phyloP scores from a whole-genome alignment of 2,329 filamentous ascomycete genomes.

The Arthrobotrys conoides region DNA sequence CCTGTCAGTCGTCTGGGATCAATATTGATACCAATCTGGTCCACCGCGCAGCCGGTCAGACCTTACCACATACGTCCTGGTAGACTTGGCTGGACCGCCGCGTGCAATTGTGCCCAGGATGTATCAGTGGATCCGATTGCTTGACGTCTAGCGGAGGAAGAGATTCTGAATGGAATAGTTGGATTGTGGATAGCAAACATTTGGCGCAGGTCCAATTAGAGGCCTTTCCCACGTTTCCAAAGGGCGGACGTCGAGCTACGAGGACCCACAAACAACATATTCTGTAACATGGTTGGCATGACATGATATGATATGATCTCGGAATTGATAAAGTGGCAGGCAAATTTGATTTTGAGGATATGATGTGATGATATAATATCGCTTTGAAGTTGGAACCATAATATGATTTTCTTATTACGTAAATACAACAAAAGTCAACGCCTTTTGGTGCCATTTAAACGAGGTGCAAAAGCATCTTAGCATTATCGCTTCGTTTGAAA shows the following conservation, averaged over 20 bases:
- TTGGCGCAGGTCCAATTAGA: background rate
- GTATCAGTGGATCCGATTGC: background rate
- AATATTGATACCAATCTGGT: background rate
- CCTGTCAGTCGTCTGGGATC: slow-evolving; percentile 1
- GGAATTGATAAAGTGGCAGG: background rate
- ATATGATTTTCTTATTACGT: background rate
- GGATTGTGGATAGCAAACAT: slow-evolving; percentile 12
- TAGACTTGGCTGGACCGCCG: background rate
- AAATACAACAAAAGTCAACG: background rate
- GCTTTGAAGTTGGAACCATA: background rate
- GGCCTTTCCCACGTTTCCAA: background rate
- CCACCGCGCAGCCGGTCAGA: background rate
- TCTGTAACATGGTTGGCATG: background rate
- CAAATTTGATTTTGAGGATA: background rate
- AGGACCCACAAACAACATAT: background rate
- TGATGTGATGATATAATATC: background rate
- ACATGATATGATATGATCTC: background rate
- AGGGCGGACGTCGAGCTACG: background rate
- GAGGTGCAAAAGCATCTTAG: no score
- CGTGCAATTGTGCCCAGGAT: background rate
- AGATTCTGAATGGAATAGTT: background rate
- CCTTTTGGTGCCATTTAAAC: no score
- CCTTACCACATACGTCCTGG: background rate
- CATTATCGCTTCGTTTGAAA: no score
- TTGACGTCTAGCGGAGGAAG: background rate